Evolutionary conservation across 2,329 filamentous ascomycete genomes (phyloP).

Genomic region (Cladophialophora psammophila): DNA sequence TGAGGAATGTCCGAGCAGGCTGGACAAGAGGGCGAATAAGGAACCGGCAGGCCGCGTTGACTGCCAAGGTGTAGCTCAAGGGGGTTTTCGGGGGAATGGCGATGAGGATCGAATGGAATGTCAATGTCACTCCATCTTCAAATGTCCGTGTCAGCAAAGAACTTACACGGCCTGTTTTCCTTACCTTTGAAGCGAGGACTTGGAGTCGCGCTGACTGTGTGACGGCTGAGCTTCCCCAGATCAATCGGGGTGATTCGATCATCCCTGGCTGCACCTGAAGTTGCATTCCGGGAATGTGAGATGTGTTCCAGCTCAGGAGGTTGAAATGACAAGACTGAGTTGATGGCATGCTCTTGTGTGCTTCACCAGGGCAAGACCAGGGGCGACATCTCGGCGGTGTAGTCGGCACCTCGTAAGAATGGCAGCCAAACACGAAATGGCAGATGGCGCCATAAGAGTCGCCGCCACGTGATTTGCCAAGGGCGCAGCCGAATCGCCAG

Average conservation of each 20-base stretch:
- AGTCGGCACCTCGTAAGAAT: background rate
- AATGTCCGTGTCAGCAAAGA: background rate
- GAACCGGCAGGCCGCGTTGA: background rate
- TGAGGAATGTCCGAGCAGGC: constrained; percentile 5
- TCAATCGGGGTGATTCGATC: background rate
- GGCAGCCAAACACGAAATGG: constrained; percentile 7
- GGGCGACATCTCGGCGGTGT: too few relatives aligned
- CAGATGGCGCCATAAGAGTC: constrained; percentile 15
- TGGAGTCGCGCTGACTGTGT: background rate
- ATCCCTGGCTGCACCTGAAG: background rate
- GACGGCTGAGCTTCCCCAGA: background rate
- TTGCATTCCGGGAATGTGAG: background rate
- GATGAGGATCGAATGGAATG: constrained; percentile 4
- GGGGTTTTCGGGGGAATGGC: background rate
- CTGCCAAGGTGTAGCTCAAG: background rate
- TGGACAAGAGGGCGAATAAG: constrained; percentile 1
- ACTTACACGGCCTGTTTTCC: background rate
- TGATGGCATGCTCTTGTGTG: too few relatives aligned
- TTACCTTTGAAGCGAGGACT: background rate
- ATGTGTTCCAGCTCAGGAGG: background rate
- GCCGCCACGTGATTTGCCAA: constrained; percentile 23
- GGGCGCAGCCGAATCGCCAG: constrained; percentile 5
- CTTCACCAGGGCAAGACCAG: too few relatives aligned
- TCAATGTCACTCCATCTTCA: constrained; percentile 8
- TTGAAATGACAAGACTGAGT: constrained; percentile 10